A percentile compares a stretch with the other conserved stretches of the same genome.
Evolutionary conservation across 441 rosid genomes (phyloP).

Genomic region (Corymbia citriodora): DNA sequence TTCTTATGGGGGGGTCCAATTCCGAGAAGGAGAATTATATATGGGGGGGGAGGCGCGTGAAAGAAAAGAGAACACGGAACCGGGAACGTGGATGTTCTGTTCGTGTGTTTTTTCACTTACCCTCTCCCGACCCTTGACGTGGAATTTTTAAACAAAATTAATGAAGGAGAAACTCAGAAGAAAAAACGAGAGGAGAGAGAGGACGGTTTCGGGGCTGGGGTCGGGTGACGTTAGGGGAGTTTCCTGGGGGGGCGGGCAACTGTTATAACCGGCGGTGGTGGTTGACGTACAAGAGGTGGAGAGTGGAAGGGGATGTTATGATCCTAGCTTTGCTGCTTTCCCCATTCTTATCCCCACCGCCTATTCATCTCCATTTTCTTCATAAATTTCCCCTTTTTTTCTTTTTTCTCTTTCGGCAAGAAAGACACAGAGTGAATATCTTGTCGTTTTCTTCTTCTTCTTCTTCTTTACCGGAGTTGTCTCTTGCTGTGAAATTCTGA

Average conservation of each 20-base stretch:
- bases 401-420: not conserved
- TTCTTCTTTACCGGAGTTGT: too few species aligned
- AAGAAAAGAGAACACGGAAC: not conserved
- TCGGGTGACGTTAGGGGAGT: not conserved
- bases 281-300: not conserved
- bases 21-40: not conserved
- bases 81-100: not conserved
- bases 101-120: not conserved
- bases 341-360: not conserved
- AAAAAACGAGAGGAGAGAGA: not conserved
- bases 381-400: not conserved
- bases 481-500: not conserved
- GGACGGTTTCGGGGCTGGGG: not conserved
- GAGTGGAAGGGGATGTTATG: not conserved
- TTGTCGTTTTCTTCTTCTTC: not conserved
- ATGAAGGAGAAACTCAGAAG: not conserved
- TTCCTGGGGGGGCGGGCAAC: not conserved
- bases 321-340: not conserved
- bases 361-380: not conserved
- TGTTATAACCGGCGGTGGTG: not conserved
- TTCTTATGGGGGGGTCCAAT: not conserved
- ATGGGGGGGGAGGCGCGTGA: not conserved
- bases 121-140: not conserved
- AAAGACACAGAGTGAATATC: not conserved
- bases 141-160: not conserved